Conservation (phyloP, 139 green algal species). For the Micractinium conductrix region DNA sequence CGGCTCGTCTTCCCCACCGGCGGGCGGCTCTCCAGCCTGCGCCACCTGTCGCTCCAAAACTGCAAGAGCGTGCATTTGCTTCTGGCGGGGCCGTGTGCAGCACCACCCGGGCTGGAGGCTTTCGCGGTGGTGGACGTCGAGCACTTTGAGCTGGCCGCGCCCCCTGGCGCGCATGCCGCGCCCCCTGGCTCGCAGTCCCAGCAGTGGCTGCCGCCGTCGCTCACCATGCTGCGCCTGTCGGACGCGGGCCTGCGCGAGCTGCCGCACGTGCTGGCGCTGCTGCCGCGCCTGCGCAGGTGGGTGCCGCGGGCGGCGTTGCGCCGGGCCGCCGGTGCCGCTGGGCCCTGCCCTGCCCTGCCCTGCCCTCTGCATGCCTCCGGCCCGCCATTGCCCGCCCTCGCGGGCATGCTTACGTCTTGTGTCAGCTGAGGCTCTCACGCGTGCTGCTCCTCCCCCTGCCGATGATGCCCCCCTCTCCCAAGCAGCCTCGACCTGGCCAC, state of each 20-base stretch:
- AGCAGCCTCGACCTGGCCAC: constrained; percentile 6
- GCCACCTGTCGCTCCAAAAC: background rate
- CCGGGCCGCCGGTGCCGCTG: too few relatives aligned
- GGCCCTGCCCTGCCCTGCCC: background rate
- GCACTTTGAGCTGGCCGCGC: background rate
- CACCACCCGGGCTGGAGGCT: background rate
- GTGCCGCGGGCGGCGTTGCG: too few relatives aligned
- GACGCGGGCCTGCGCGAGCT: background rate
- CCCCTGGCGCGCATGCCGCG: too few relatives aligned
- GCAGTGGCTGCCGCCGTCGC: constrained; percentile 1
- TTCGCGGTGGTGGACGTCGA: background rate
- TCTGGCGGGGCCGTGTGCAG: background rate
- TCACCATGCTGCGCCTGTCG: background rate
- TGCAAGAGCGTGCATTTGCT: background rate
- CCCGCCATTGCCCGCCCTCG: background rate
- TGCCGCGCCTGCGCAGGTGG: background rate
- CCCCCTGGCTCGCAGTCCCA: too few relatives aligned
- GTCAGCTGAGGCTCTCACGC: too few relatives aligned
- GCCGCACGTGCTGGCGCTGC: background rate
- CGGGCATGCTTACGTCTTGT: too few relatives aligned
- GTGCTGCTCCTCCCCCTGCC: too few relatives aligned
- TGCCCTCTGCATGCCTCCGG: background rate
- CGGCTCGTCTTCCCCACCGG: background rate
- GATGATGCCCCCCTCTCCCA: background rate
- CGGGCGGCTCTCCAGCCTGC: background rate